phyloP scores from a whole-genome alignment of 352 stramenopile species.

The Phytophthora vignae region DNA sequence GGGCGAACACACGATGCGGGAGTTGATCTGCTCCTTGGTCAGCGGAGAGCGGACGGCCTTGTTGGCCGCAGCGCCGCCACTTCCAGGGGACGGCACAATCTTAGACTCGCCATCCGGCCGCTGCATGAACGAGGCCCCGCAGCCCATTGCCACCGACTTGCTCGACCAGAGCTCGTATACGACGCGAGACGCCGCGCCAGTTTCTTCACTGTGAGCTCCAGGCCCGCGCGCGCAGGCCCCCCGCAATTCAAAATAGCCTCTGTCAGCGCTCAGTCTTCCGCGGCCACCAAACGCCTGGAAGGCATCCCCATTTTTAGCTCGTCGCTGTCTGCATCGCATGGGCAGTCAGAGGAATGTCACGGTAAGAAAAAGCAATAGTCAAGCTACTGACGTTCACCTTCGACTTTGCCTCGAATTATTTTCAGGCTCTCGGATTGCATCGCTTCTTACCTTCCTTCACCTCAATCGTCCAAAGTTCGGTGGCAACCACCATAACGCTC shows the following conservation, averaged over 20 bases:
- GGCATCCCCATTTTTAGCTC: conserved; percentile 23
- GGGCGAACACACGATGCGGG: conserved; percentile 82
- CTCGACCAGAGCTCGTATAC: conserved; percentile 6
- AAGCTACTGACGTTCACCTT: background rate
- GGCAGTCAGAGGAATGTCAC: background rate
- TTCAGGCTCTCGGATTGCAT: background rate
- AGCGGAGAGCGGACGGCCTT: conserved; percentile 71
- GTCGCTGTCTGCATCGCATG: conserved; percentile 2
- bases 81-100: conserved; percentile 39
- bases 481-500: background rate
- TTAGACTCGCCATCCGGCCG: conserved; percentile 56
- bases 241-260: conserved; percentile 19
- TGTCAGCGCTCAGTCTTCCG: background rate
- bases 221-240: background rate
- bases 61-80: conserved; percentile 2
- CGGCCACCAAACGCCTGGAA: background rate
- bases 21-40: conserved; percentile 88
- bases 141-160: conserved; percentile 56
- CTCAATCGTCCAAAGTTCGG: background rate
- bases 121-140: conserved; percentile 69
- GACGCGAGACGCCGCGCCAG: background rate
- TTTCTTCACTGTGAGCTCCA: conserved; percentile 26
- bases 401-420: background rate
- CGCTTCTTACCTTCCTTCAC: background rate
- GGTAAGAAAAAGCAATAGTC: background rate